A percentile compares a stretch with the other conserved stretches of the same genome.
These are phyloP conservation scores for Lipomyces sp. DNA, from an alignment of 805 yeast species.

Conservation along the genomic window DNA sequence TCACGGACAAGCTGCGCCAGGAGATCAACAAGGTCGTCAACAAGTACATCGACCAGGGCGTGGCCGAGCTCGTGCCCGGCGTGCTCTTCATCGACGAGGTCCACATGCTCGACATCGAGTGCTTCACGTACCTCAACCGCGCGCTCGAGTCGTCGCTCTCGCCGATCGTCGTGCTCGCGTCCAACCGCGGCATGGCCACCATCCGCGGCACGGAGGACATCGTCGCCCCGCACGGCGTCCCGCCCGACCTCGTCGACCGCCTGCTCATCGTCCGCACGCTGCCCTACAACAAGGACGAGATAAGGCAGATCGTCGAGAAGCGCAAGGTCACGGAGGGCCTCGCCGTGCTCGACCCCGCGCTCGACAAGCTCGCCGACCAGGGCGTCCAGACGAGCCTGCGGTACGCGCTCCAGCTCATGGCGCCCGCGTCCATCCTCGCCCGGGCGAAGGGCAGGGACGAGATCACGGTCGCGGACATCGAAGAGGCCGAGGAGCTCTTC, in stretches of 20 bases:
- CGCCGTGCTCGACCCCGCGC: conserved; percentile 62
- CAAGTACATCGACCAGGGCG: conserved; percentile 95
- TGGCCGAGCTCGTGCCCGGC: conserved; percentile 97
- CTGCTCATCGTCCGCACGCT: conserved; percentile 86
- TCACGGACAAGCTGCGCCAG: conserved; percentile 87
- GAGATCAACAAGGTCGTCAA: conserved; percentile 96
- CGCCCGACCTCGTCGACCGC: conserved; percentile 90
- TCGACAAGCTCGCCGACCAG: conserved; percentile 66
- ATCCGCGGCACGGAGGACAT: conserved; percentile 85
- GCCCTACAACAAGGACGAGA: conserved; percentile 82
- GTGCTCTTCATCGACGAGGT: conserved; percentile 97
- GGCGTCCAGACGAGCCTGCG: conserved; percentile 81
- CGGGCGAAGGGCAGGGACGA: conserved; percentile 68
- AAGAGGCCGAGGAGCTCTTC: conserved; percentile 80
- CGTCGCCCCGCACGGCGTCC: conserved; percentile 92
- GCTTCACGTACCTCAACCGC: conserved; percentile 89
- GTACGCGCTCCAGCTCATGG: conserved; percentile 83
- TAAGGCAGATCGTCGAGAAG: conserved; percentile 73
- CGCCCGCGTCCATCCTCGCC: conserved; percentile 86
- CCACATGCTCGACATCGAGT: conserved; percentile 96
- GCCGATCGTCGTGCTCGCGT: conserved; percentile 92
- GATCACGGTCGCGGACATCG: conserved; percentile 60
- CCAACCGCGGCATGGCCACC: conserved; percentile 89
- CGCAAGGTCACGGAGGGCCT: conserved; percentile 76
- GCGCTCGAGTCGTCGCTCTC: conserved; percentile 90